Conservation (phyloP, 345 rosid genomes). For the Cochlearia excelsa region DNA sequence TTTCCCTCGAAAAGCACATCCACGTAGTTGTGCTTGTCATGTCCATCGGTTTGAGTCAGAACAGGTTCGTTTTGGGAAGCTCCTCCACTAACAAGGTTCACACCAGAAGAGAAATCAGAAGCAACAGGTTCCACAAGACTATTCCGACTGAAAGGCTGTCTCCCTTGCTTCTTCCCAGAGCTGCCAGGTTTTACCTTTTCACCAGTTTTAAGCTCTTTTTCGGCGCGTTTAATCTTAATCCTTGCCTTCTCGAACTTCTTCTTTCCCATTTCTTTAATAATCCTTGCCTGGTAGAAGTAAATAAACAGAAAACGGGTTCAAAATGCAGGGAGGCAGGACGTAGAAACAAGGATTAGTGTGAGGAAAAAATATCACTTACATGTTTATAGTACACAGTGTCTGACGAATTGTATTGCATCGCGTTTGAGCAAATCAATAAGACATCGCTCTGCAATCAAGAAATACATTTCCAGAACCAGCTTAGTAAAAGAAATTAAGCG, state of each 20-base stretch:
- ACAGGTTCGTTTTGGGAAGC: constrained; percentile 45
- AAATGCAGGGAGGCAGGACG: background rate
- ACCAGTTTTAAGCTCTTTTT: constrained; percentile 51
- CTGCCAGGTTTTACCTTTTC: constrained; percentile 43
- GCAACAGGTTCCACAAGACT: constrained; percentile 49
- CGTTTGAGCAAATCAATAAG: constrained; percentile 75
- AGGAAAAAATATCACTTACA: constrained; percentile 37
- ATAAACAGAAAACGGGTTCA: background rate
- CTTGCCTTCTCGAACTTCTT: constrained; percentile 69
- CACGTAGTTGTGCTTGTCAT: constrained; percentile 47
- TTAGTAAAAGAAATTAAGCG: constrained; percentile 33
- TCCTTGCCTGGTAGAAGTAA: constrained; percentile 51
- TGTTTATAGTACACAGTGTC: constrained; percentile 78
- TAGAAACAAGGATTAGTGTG: constrained; percentile 1
- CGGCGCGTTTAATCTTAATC: constrained; percentile 47
- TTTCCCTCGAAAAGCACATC: constrained; percentile 51
- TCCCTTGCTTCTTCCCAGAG: constrained; percentile 53
- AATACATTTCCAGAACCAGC: constrained; percentile 41
- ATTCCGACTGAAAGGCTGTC: constrained; percentile 48
- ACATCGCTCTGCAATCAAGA: constrained; percentile 65
- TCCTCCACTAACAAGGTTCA: constrained; percentile 54
- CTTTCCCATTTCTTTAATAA: constrained; percentile 69
- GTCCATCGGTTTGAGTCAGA: constrained; percentile 41
- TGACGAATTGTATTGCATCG: constrained; percentile 75
- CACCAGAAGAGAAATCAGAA: constrained; percentile 66